Base-by-base conservation (phyloP, 306 rosid genomes). In the Quercus variabilis region DNA sequence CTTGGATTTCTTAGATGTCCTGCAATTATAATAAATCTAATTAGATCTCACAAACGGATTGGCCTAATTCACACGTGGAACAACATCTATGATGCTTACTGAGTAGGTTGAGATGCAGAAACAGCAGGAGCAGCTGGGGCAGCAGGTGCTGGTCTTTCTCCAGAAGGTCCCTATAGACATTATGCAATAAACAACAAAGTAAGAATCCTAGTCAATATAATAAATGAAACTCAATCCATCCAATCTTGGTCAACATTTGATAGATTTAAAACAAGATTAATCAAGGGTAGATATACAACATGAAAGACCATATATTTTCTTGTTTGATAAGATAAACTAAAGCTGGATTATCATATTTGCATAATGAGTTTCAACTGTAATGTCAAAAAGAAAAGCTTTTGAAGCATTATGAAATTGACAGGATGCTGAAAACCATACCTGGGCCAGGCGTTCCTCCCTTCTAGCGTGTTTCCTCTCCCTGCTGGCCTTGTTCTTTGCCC, bases 401-500 rank as follows among this genome's bases (percentile, higher is more conserved):
- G 52, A 15, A 20, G 55, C 21, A 35, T 46, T 74, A 54, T 55
- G 28, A 26, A 30, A 49, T 3, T 3, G 52, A 26, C 9, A 76
- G 43, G 13, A 76, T 0, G 30, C 6, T 18, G 33, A 23, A 64
- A 10, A 31, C 33, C 74, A 76, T 75, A 94, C 99, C 85, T 88
- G 97, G 17, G 97, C 95, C 68, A 94, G 80, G 23, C 99, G 99
- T 75, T 94, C 99, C 87, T 92, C 99, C 83, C 99, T 91, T 58
- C 97, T 79, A 13, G 97, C 99, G 46, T 55, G 0, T 67, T 92
- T 94, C 81, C 99, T 90, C 83, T 92, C 99, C 57, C 99, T 85
- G 83, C 97, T 92, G 35, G 99, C 97, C 90, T 94, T 94, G 94
- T 91, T 94, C 95, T 94, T 94, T 35, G 97, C 97, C 75, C 99